Evolutionary conservation across 805 yeast species (phyloP).

Genomic region (Candida sanyiensis): DNA sequence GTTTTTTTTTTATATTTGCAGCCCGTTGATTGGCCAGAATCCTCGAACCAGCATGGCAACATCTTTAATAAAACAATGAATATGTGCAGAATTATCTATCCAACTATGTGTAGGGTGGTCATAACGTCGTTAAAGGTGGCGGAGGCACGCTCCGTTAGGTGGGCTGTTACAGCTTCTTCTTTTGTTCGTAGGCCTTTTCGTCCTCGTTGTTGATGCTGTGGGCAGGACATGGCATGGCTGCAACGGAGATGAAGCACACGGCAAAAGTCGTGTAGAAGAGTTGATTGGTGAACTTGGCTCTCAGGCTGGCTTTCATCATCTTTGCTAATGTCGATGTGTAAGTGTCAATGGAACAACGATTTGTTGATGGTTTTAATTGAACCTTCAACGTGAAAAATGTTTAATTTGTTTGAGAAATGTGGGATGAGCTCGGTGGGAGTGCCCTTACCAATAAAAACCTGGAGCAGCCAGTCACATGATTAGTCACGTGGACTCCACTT

Average conservation of each 20-base stretch:
- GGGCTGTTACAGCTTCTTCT: slow-evolving; percentile 6
- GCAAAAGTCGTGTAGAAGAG: slow-evolving; percentile 56
- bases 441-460: no score
- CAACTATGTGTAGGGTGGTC: slow-evolving; percentile 7
- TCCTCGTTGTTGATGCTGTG: slow-evolving; percentile 37
- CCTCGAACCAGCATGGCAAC: slow-evolving; percentile 1
- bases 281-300: slow-evolving; percentile 46
- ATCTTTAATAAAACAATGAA: background rate
- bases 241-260: slow-evolving; percentile 46
- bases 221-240: slow-evolving; percentile 40
- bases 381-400: no score
- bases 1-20: slow-evolving; percentile 1
- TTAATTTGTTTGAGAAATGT: no score
- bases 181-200: slow-evolving; percentile 25
- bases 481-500: no score
- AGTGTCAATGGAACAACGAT: background rate
- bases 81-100: slow-evolving; percentile 1
- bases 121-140: slow-evolving; percentile 7
- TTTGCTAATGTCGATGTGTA: background rate
- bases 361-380: background rate
- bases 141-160: background rate
- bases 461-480: no score
- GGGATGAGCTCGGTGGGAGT: no score
- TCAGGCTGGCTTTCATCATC: slow-evolving; percentile 45
- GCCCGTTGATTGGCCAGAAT: slow-evolving; percentile 3